Conservation (phyloP, 2,329 filamentous ascomycete genomes). For the Fusarium tupiense region DNA sequence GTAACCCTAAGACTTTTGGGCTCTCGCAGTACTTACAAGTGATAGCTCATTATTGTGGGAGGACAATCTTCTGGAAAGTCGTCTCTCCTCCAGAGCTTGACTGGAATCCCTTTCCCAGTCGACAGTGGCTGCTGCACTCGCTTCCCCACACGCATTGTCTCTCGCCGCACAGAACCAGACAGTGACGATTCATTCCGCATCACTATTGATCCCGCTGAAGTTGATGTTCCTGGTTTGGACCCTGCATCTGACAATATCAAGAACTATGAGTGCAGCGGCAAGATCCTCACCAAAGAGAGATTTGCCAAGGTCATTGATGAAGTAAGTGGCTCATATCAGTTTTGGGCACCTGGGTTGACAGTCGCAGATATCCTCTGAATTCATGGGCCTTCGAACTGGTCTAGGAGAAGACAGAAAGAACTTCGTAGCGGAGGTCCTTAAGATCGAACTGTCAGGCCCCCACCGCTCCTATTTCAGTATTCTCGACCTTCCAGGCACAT, state of each 20-base stretch:
- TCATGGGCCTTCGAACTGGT: constrained; percentile 46
- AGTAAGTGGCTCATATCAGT: constrained; percentile 23
- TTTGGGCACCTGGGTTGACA: neutral
- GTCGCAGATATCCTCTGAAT: constrained; percentile 40
- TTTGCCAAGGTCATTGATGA: constrained; percentile 46
- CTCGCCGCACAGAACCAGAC: constrained; percentile 45
- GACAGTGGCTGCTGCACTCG: constrained; percentile 48
- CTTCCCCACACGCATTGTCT: constrained; percentile 51
- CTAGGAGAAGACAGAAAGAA: constrained; percentile 43
- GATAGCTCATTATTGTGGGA: constrained; percentile 50
- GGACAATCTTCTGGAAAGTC: constrained; percentile 52
- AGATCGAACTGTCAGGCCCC: constrained; percentile 51
- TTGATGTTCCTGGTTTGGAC: constrained; percentile 34
- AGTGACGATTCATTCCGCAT: constrained; percentile 45
- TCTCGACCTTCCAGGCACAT: constrained; percentile 50
- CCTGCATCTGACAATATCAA: constrained; percentile 27
- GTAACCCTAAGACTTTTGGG: neutral
- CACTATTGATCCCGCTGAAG: constrained; percentile 44
- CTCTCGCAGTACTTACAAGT: neutral
- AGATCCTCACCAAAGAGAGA: constrained; percentile 41
- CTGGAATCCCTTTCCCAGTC: constrained; percentile 51
- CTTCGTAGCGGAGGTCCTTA: constrained; percentile 51
- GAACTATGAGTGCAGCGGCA: constrained; percentile 36
- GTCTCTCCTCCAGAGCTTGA: constrained; percentile 50
- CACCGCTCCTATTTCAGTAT: constrained; percentile 51